Percentiles rank a stretch among this genome's conserved stretches.
phyloP scores from a whole-genome alignment of 2,329 filamentous ascomycete species.

The Trichothecium sympodiale region DNA sequence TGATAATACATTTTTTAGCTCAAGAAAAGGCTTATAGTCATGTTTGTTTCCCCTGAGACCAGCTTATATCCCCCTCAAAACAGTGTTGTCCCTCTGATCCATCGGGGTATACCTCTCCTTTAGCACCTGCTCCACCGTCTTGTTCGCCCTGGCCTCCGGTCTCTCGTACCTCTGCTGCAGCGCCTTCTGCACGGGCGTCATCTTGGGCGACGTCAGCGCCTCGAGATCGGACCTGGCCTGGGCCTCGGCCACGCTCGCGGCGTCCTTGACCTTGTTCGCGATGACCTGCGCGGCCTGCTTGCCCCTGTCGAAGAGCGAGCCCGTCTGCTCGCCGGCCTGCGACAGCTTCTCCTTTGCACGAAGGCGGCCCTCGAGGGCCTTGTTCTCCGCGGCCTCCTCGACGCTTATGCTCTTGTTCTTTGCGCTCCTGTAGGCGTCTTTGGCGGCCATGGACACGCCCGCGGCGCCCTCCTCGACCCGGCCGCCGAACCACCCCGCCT shows the following conservation, averaged over 20 bases:
- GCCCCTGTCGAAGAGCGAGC: slow-evolving; percentile 27
- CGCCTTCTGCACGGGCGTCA: slow-evolving; percentile 34
- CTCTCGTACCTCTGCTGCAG: slow-evolving; percentile 40
- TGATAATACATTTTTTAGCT: too few relatives aligned
- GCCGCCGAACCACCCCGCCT: slow-evolving; percentile 9
- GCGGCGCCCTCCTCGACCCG: slow-evolving; percentile 16
- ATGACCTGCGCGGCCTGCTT: slow-evolving; percentile 29
- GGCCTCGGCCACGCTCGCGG: slow-evolving; percentile 22
- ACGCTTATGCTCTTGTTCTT: slow-evolving; percentile 16
- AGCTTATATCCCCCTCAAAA: slow-evolving; percentile 26
- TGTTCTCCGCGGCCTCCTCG: slow-evolving; percentile 14
- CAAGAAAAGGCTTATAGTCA: not conserved
- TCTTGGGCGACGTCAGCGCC: slow-evolving; percentile 11
- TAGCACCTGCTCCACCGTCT: slow-evolving; percentile 41
- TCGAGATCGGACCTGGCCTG: slow-evolving; percentile 19
- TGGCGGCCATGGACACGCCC: slow-evolving; percentile 21
- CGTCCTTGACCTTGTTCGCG: slow-evolving; percentile 24
- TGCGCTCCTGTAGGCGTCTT: slow-evolving; percentile 20
- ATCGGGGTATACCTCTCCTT: slow-evolving; percentile 43
- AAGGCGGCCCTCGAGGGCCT: slow-evolving; percentile 15
- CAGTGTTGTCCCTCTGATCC: slow-evolving; percentile 31
- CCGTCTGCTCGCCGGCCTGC: slow-evolving; percentile 15
- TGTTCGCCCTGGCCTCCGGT: slow-evolving; percentile 25
- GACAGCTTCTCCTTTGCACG: slow-evolving; percentile 13
- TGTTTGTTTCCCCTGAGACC: not conserved